Conservation (phyloP, 2,329 filamentous ascomycete species). For the Pyricularia grisea region DNA sequence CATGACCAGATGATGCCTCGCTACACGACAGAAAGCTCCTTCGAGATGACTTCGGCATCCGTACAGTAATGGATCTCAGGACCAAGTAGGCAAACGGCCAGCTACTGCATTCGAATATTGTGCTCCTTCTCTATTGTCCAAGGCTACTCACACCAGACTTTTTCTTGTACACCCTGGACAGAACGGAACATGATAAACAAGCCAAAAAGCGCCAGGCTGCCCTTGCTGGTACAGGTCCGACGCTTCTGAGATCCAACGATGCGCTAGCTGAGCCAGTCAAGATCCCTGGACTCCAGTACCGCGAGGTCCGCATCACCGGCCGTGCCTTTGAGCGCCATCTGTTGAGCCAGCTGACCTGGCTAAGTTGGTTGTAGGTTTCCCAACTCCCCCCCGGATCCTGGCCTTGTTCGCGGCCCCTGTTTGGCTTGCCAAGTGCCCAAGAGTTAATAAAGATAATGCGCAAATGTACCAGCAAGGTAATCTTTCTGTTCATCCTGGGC, state of each 20-base stretch:
- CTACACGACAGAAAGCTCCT: slow-evolving; percentile 52
- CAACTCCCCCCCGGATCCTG: too few relatives aligned
- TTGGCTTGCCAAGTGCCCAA: background rate
- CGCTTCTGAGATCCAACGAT: slow-evolving; percentile 36
- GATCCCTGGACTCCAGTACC: slow-evolving; percentile 55
- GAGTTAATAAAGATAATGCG: background rate
- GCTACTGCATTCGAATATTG: background rate
- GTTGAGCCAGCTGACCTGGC: slow-evolving; percentile 58
- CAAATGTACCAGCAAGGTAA: slow-evolving; percentile 31
- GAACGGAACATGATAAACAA: slow-evolving; percentile 65
- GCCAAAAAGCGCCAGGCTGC: slow-evolving; percentile 48
- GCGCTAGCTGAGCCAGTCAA: slow-evolving; percentile 45
- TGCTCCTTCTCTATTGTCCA: background rate
- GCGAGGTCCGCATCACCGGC: slow-evolving; percentile 66
- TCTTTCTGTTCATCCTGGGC: slow-evolving; percentile 54
- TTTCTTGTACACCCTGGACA: slow-evolving; percentile 18
- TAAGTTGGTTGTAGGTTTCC: slow-evolving; percentile 46
- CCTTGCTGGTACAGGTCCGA: slow-evolving; percentile 25
- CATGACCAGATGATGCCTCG: slow-evolving; percentile 56
- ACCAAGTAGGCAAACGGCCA: slow-evolving; percentile 47
- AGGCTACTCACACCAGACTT: slow-evolving; percentile 4
- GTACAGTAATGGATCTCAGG: slow-evolving; percentile 69
- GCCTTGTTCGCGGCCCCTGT: too few relatives aligned
- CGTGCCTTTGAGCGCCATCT: slow-evolving; percentile 59
- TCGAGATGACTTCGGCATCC: slow-evolving; percentile 50